These are phyloP conservation scores for Russula compacta DNA, from an alignment of 768 basidiomycete genomes.

Conservation along the genomic window DNA sequence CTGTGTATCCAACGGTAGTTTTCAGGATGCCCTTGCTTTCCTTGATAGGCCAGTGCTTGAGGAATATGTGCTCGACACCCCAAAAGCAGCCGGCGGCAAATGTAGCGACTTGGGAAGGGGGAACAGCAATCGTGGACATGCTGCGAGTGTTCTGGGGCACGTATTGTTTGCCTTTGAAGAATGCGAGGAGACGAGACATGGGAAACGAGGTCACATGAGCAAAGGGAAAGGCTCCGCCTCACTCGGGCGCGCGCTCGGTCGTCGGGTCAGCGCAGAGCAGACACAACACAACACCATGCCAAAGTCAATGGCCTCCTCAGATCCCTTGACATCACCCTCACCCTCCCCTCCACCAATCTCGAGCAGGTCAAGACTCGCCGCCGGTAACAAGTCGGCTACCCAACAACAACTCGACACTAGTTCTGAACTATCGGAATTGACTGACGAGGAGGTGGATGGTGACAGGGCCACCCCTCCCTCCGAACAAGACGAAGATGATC, in stretches of 20 bases:
- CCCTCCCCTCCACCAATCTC: slow-evolving; percentile 47
- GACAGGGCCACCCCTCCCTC: slow-evolving; percentile 22
- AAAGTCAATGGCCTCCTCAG: slow-evolving; percentile 55
- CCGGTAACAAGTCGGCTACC: slow-evolving; percentile 26
- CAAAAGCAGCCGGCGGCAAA: slow-evolving; percentile 71
- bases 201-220: slow-evolving; percentile 5
- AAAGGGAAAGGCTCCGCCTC: not conserved
- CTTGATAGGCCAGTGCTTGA: slow-evolving; percentile 65
- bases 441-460: slow-evolving; percentile 66
- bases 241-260: too few species aligned
- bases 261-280: too few species aligned
- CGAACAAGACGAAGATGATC: slow-evolving; percentile 17
- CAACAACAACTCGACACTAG: slow-evolving; percentile 45
- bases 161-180: not conserved
- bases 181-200: not conserved
- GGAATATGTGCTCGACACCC: slow-evolving; percentile 80
- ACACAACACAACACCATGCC: slow-evolving; percentile 25
- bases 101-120: slow-evolving; percentile 32
- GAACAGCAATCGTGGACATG: slow-evolving; percentile 14
- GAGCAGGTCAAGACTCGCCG: slow-evolving; percentile 16
- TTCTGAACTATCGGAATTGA: slow-evolving; percentile 77
- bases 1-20: slow-evolving; percentile 74
- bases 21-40: slow-evolving; percentile 67
- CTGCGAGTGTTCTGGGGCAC: slow-evolving; percentile 6
- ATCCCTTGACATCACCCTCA: slow-evolving; percentile 57